Evolutionary conservation across 2,329 filamentous ascomycete genomes (phyloP).

Genomic region (Fusarium sp.): DNA sequence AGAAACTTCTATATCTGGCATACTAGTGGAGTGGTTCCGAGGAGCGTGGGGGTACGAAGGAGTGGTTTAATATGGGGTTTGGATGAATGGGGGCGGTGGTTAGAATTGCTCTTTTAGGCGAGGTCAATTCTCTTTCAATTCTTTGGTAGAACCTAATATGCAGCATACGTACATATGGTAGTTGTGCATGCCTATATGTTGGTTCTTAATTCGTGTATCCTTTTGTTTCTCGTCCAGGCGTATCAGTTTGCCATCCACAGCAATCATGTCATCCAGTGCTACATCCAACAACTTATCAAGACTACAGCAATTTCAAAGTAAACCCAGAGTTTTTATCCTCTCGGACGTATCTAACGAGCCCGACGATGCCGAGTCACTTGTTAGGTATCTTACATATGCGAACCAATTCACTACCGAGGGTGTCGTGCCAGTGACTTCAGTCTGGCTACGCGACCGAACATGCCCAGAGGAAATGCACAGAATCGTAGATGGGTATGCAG

Average conservation of each 20-base stretch:
- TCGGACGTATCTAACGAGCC: conserved; percentile 60
- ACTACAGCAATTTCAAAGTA: background rate
- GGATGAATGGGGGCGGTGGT: background rate
- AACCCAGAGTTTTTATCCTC: conserved; percentile 53
- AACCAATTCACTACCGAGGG: conserved; percentile 59
- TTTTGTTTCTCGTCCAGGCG: too few relatives aligned
- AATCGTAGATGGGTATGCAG: conserved; percentile 54
- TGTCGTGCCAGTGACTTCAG: conserved; percentile 57
- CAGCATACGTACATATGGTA: too few relatives aligned
- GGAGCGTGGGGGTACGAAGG: too few relatives aligned
- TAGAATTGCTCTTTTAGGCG: background rate
- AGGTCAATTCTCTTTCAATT: background rate
- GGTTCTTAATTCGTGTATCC: too few relatives aligned
- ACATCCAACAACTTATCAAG: background rate
- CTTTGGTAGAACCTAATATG: too few relatives aligned
- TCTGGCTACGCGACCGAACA: conserved; percentile 55
- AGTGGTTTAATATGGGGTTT: too few relatives aligned
- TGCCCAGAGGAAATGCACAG: conserved; percentile 53
- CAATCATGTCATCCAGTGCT: background rate
- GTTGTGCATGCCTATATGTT: background rate
- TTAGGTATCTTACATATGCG: conserved; percentile 57
- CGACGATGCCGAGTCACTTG: conserved; percentile 58
- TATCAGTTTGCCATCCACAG: background rate
- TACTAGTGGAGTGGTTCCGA: too few relatives aligned
- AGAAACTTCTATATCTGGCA: too few relatives aligned